phyloP scores from a whole-genome alignment of 208 protist genomes.

The Crithidia bombi region DNA sequence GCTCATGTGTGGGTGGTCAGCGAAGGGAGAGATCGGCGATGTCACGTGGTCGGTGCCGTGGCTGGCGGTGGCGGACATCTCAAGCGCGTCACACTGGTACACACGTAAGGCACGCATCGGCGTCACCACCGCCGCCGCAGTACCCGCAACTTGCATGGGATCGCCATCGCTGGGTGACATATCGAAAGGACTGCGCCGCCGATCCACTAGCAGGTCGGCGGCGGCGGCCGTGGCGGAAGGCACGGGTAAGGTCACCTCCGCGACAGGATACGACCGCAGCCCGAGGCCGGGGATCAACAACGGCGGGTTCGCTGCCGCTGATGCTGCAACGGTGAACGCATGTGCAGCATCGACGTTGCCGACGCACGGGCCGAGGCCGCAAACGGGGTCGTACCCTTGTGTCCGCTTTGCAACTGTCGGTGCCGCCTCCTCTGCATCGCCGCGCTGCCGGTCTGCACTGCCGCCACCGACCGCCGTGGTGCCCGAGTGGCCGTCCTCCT shows the following conservation, averaged over 20 bases:
- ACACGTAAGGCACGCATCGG: background rate
- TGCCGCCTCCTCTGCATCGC: background rate
- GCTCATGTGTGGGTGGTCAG: background rate
- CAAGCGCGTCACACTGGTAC: background rate
- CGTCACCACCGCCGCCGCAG: background rate
- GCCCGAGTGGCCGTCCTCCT: conserved; percentile 15
- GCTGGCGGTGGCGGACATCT: conserved; percentile 17
- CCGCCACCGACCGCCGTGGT: background rate
- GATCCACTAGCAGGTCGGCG: background rate
- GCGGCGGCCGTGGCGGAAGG: background rate
- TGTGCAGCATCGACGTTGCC: background rate
- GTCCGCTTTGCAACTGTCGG: background rate
- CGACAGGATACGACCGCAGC: conserved; percentile 38
- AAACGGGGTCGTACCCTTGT: background rate
- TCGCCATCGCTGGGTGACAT: background rate
- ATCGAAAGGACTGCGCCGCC: background rate
- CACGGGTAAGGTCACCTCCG: conserved; percentile 42
- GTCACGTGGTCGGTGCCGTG: conserved; percentile 13
- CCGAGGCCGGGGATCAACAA: conserved; percentile 49
- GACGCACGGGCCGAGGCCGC: background rate
- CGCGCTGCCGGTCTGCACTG: background rate
- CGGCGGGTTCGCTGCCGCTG: conserved; percentile 6
- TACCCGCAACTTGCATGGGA: background rate
- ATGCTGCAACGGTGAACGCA: background rate
- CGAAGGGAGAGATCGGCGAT: conserved; percentile 8